Evolutionary conservation across 306 rosid genomes (phyloP), one percentile per base, ranked within the genome.

Genomic region (Dicorynia guianensis): DNA sequence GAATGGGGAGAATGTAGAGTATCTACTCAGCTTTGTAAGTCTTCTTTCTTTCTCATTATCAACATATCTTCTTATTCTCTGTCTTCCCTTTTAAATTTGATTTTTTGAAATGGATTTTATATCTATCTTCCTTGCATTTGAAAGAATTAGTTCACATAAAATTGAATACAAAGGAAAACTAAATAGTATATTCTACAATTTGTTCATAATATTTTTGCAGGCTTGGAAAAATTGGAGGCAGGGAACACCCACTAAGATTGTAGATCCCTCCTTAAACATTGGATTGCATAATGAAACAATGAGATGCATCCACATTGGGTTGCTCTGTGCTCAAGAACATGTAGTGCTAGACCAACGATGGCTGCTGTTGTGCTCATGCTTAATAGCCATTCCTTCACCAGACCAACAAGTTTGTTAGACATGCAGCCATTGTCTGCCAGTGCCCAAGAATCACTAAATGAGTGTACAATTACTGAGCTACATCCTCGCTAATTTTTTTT

Each of bases 281-380:
- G 77, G 48, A 33, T 69, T 56, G 1, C 25, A 14, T 14, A 35
- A 49, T 62, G 88, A 89, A 60, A 71, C 72, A 17, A 56, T 55
- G 30, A 86, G 87, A 83, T 85, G 90, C 76, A 81, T 90, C 54
- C 93, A 88, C 53, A 74, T 90, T 13, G 96, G 91, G 1, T 64
- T 90, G 18, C 76, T 89, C 0, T 88, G 90, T 65, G 82, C 82
- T 52, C 93, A 86, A 82, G 93, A 85, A 54, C 75, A 84, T 39
- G 17, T 33, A 59, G 57, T 0, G 61, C 67, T 7, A 82, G 92
- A 69, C 96, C 90, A 65, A 84, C 85, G 12, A 83, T 89, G 90
- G 14, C 71, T 33, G 25, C 83, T 0, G 55, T 86, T 30, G 62
- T 39, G 43, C 75, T 84, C 11, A 86, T 77, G 87, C 86, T 84